These are phyloP conservation scores for Oryza punctata DNA, from an alignment of 176 grass and related monocot species.

Conservation along the genomic window DNA sequence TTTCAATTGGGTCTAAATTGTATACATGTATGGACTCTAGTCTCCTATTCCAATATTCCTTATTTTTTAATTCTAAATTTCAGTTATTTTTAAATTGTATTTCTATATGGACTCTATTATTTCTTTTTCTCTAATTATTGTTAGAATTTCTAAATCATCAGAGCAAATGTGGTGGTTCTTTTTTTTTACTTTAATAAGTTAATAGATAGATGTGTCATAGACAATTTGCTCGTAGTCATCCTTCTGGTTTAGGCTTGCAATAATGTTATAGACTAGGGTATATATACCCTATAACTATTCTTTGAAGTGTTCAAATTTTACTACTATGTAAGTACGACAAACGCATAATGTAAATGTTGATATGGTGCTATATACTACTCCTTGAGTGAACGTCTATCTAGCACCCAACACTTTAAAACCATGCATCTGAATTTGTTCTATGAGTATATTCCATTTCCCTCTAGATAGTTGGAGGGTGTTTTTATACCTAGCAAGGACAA, in stretches of 20 bases:
- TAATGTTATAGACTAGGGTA: not conserved
- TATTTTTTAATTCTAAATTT: too few species aligned
- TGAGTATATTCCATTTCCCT: not conserved
- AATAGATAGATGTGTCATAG: not conserved
- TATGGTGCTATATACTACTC: not conserved
- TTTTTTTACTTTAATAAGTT: too few species aligned
- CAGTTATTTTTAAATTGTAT: too few species aligned
- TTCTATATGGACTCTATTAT: too few species aligned
- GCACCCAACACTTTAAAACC: not conserved
- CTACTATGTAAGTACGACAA: slow-evolving; percentile 20
- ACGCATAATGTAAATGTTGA: not conserved
- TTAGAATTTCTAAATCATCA: too few species aligned
- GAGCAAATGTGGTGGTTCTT: too few species aligned
- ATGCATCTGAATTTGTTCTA: too few species aligned
- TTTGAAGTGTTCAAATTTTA: slow-evolving; percentile 30
- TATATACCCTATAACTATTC: not conserved
- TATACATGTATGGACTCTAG: too few species aligned
- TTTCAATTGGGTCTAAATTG: too few species aligned
- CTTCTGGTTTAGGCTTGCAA: slow-evolving; percentile 1
- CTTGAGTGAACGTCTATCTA: not conserved
- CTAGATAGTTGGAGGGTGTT: not conserved
- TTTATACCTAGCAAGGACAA: not conserved
- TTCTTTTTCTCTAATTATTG: too few species aligned
- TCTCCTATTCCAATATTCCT: too few species aligned
- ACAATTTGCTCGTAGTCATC: not conserved